Evolutionary conservation across 225 moss, liverwort and hornwort genomes (phyloP).

Genomic region (Physcomitrium patens): DNA sequence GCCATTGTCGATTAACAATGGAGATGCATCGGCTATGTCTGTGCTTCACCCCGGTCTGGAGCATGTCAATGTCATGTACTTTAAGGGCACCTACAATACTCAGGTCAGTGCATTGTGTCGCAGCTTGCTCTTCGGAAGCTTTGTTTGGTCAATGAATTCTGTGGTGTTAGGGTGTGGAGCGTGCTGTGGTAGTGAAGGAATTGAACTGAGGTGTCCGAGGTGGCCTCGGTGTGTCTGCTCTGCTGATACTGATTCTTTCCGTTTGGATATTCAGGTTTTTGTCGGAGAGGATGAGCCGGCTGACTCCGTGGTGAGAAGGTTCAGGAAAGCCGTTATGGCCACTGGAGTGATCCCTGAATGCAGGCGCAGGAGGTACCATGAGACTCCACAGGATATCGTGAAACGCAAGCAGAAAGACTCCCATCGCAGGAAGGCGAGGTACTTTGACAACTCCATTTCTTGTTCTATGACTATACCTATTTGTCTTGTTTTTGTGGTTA

Average conservation of each 20-base stretch:
- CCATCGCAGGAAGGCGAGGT: constrained; percentile 71
- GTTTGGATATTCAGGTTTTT: constrained; percentile 54
- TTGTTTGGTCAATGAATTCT: constrained; percentile 9
- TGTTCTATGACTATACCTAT: neutral
- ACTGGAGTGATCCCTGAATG: constrained; percentile 98
- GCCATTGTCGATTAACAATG: constrained; percentile 21
- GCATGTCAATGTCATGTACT: constrained; percentile 86
- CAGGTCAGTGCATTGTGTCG: constrained; percentile 35
- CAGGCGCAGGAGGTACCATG: constrained; percentile 85
- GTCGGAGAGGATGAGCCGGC: constrained; percentile 94
- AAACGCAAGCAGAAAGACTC: constrained; percentile 90
- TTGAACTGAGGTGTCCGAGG: neutral
- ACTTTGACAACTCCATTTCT: neutral
- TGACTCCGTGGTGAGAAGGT: constrained; percentile 90
- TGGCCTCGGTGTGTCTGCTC: constrained; percentile 5
- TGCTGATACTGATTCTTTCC: constrained; percentile 6
- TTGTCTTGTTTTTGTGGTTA: neutral
- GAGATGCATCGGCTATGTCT: constrained; percentile 23
- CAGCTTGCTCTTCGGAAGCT: neutral
- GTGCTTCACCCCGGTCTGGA: constrained; percentile 80
- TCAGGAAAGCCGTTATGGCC: constrained; percentile 95
- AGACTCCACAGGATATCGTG: constrained; percentile 96
- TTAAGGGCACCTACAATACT: constrained; percentile 85
- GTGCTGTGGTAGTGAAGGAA: neutral
- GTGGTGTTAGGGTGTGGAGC: neutral